These are phyloP conservation scores for Scheffersomyces segobiensis DNA, from an alignment of 1,139 yeast species.

Conservation along the genomic window DNA sequence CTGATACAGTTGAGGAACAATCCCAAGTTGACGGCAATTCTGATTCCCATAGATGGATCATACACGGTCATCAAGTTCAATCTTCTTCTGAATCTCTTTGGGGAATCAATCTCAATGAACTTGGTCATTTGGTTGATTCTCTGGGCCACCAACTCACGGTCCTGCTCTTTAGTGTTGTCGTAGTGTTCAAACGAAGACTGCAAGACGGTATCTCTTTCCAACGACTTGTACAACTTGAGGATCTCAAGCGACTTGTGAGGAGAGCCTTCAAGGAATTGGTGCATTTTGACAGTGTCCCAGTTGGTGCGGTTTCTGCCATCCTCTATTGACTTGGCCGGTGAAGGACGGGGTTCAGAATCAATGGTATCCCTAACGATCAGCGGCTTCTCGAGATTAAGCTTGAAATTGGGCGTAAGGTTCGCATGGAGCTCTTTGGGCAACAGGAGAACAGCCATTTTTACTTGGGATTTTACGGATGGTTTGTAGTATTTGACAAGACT, in stretches of 20 bases:
- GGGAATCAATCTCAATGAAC: constrained; percentile 49
- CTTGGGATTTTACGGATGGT: background rate
- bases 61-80: constrained; percentile 51
- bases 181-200: constrained; percentile 51
- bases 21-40: constrained; percentile 65
- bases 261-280: constrained; percentile 53
- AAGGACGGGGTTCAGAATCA: constrained; percentile 14
- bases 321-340: constrained; percentile 29
- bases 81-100: constrained; percentile 40
- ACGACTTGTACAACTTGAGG: constrained; percentile 44
- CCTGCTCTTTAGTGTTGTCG: constrained; percentile 50
- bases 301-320: constrained; percentile 50
- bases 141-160: constrained; percentile 53
- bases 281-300: constrained; percentile 39
- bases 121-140: constrained; percentile 40
- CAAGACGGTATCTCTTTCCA: constrained; percentile 56
- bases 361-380: background rate
- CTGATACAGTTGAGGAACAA: constrained; percentile 67
- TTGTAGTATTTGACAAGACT: background rate
- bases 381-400: background rate
- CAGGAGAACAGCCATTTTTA: background rate
- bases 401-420: background rate
- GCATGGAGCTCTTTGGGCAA: background rate
- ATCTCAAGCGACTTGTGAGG: constrained; percentile 44
- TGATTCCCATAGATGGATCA: constrained; percentile 59